Conservation (phyloP, 2,329 filamentous ascomycete species). For the Drechmeria coniospora region DNA sequence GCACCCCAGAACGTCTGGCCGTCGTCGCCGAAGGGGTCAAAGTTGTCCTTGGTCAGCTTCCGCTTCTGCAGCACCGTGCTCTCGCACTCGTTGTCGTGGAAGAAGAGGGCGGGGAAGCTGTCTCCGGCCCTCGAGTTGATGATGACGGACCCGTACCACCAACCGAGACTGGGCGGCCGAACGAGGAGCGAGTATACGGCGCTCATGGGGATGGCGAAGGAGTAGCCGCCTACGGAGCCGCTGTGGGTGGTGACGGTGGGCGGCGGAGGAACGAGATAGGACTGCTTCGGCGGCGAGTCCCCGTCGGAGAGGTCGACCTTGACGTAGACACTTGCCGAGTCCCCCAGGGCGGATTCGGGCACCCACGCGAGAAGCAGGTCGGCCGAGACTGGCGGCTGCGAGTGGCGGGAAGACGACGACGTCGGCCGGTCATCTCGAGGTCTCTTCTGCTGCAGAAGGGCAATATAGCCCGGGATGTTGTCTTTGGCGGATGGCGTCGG, state of each 20-base stretch:
- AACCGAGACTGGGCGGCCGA: constrained; percentile 81
- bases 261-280: constrained; percentile 80
- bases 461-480: constrained; percentile 89
- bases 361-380: constrained; percentile 85
- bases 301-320: constrained; percentile 83
- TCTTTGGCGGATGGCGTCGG: constrained; percentile 86
- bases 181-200: constrained; percentile 85
- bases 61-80: constrained; percentile 91
- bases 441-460: constrained; percentile 78
- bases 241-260: constrained; percentile 69
- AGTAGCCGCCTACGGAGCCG: constrained; percentile 60
- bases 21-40: constrained; percentile 75
- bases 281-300: constrained; percentile 67
- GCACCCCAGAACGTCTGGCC: constrained; percentile 95
- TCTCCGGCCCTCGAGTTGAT: constrained; percentile 86
- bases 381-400: constrained; percentile 38
- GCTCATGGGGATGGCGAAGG: constrained; percentile 80
- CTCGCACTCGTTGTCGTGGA: constrained; percentile 93
- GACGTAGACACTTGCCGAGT: constrained; percentile 77
- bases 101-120: constrained; percentile 89
- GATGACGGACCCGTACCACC: constrained; percentile 95
- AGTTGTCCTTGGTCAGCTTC: constrained; percentile 65
- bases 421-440: constrained; percentile 22
- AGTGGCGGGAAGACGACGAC: constrained; percentile 15
- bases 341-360: constrained; percentile 75